Conservation (phyloP, 805 yeast species). For the Wickerhamiella musiphila region DNA sequence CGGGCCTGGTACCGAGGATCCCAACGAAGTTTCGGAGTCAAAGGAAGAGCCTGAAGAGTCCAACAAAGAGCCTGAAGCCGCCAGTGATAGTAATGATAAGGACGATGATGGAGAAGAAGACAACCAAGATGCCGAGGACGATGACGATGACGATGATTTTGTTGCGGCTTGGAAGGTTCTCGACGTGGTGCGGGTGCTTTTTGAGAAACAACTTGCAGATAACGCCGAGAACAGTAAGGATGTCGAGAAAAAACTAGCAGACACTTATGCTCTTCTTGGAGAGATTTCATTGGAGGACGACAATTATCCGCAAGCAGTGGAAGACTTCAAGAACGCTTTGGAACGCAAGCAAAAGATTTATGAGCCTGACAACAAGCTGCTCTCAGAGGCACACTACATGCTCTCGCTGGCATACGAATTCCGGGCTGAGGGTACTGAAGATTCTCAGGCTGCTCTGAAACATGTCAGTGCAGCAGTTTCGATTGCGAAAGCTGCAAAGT, state of each 20-base stretch:
- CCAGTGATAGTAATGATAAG: slow-evolving; percentile 8
- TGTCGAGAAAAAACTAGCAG: slow-evolving; percentile 41
- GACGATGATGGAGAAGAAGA: slow-evolving; percentile 16
- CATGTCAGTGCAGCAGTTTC: slow-evolving; percentile 29
- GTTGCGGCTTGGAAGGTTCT: slow-evolving; percentile 58
- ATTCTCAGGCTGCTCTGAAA: slow-evolving; percentile 36
- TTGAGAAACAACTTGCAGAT: slow-evolving; percentile 29
- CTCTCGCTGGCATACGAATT: slow-evolving; percentile 66
- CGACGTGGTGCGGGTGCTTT: slow-evolving; percentile 58
- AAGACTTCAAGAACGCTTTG: slow-evolving; percentile 45
- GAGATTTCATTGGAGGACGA: slow-evolving; percentile 78
- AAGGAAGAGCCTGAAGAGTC: slow-evolving; percentile 17
- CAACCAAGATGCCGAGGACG: slow-evolving; percentile 21
- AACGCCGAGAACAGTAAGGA: slow-evolving; percentile 18
- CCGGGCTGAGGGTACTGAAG: slow-evolving; percentile 36
- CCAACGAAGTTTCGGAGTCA: slow-evolving; percentile 10
- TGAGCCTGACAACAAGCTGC: slow-evolving; percentile 33
- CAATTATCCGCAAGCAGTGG: slow-evolving; percentile 61
- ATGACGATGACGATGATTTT: slow-evolving; percentile 47
- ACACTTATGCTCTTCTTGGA: slow-evolving; percentile 64
- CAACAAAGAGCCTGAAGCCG: slow-evolving; percentile 15
- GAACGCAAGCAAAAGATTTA: slow-evolving; percentile 36
- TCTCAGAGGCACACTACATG: slow-evolving; percentile 70
- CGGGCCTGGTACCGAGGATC: background rate
- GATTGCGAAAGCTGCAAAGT: slow-evolving; percentile 24